Conservation (phyloP, 345 rosid species). For the Euphorbia peplus region DNA sequence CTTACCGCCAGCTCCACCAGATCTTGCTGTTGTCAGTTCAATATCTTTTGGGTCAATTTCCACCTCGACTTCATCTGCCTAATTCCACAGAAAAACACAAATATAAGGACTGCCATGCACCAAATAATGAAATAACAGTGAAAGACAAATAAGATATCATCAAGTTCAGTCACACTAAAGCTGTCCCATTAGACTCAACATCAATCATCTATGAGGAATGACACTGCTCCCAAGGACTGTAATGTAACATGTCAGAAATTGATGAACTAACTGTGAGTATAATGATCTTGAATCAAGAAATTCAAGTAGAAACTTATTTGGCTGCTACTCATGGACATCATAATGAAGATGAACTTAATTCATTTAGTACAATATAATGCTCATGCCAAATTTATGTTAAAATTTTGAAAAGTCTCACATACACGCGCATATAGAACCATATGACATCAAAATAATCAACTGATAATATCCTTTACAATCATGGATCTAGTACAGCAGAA, state of each 20-base stretch:
- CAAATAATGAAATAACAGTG: not conserved
- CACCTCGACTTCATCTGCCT: constrained; percentile 97
- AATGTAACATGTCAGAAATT: not conserved
- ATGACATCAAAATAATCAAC: not conserved
- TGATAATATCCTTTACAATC: constrained; percentile 4
- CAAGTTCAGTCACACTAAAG: not conserved
- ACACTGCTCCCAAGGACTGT: not conserved
- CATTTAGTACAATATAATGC: not conserved
- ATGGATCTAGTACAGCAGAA: constrained; percentile 6
- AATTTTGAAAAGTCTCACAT: not conserved
- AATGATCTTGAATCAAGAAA: not conserved
- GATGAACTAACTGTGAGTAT: constrained; percentile 6
- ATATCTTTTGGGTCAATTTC: constrained; percentile 91
- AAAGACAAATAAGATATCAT: not conserved
- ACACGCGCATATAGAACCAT: not conserved
- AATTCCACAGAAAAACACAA: constrained; percentile 20
- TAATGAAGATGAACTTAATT: not conserved
- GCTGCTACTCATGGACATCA: not conserved
- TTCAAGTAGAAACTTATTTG: constrained; percentile 2
- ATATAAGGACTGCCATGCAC: not conserved
- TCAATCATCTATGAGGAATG: not conserved
- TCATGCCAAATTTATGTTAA: not conserved
- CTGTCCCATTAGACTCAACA: not conserved
- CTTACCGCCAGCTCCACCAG: constrained; percentile 98
- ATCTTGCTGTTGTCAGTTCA: constrained; percentile 91